Evolutionary conservation across 140 eudicot genomes (phyloP).

Genomic region (Cichorium intybus): DNA sequence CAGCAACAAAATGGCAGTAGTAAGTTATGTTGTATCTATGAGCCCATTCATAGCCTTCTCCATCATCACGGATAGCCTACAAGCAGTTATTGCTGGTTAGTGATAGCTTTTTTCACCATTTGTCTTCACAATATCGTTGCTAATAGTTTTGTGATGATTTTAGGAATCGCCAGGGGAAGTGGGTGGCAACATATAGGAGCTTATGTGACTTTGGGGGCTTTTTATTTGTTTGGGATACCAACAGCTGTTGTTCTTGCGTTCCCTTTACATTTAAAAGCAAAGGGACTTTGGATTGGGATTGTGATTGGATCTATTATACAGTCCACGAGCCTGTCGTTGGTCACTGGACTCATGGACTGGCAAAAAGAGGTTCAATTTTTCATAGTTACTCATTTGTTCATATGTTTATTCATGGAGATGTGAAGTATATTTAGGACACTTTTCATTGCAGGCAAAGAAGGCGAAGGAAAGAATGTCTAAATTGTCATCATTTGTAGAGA

Average conservation of each 20-base stretch:
- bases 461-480: constrained; percentile 22
- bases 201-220: constrained; percentile 64
- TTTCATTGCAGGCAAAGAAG: constrained; percentile 26
- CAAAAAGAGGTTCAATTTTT: constrained; percentile 45
- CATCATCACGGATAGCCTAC: constrained; percentile 55
- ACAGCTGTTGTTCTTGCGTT: constrained; percentile 51
- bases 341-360: constrained; percentile 60
- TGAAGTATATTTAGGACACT: no score
- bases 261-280: constrained; percentile 43
- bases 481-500: neutral
- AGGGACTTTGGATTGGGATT: constrained; percentile 76
- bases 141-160: neutral
- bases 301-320: constrained; percentile 52
- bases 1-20: constrained; percentile 46
- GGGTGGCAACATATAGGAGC: constrained; percentile 90
- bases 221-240: constrained; percentile 66
- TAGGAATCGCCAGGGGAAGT: constrained; percentile 79
- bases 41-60: constrained; percentile 65
- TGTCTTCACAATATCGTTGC: neutral
- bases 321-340: constrained; percentile 33
- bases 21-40: constrained; percentile 50
- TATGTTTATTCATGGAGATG: no score
- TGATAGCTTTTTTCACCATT: neutral
- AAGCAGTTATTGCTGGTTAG: constrained; percentile 67
- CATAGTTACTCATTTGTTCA: no score